Percentiles rank a stretch among this genome's conserved stretches.
phyloP scores from a whole-genome alignment of 2,329 filamentous ascomycete genomes.

The Scedosporium boydii region DNA sequence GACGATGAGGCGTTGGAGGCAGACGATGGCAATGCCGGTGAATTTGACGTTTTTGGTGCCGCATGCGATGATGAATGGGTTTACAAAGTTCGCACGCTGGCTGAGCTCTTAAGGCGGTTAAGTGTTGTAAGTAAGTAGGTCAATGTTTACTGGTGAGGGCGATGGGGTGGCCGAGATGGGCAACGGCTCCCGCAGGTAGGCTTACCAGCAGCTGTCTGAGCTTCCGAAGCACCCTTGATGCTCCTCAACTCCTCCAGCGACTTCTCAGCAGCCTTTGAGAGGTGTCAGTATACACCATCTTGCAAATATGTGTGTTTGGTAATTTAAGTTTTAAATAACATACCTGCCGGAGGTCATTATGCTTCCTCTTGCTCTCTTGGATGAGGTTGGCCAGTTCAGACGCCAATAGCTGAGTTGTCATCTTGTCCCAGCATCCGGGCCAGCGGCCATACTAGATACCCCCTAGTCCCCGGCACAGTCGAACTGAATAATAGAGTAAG shows the following conservation, averaged over 20 bases:
- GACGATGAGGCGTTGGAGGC: conserved; percentile 80
- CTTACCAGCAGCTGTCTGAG: conserved; percentile 62
- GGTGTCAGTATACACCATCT: not conserved
- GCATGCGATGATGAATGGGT: conserved; percentile 90
- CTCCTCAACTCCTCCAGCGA: conserved; percentile 82
- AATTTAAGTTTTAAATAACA: conserved; percentile 15
- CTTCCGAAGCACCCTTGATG: conserved; percentile 64
- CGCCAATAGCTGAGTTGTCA: conserved; percentile 85
- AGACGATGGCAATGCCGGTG: conserved; percentile 76
- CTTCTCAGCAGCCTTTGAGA: conserved; percentile 72
- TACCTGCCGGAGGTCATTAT: conserved; percentile 79
- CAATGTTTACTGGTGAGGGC: conserved; percentile 4
- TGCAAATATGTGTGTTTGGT: not conserved
- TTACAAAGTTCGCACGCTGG: conserved; percentile 73
- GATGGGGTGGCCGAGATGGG: conserved; percentile 10
- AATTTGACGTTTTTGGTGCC: conserved; percentile 84
- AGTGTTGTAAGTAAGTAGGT: not conserved
- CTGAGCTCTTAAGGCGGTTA: conserved; percentile 58
- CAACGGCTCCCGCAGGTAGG: conserved; percentile 14
- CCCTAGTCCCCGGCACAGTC: not conserved
- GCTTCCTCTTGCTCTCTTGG: conserved; percentile 92
- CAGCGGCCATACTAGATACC: not conserved
- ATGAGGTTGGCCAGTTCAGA: conserved; percentile 84
- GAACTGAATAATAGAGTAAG: not conserved
- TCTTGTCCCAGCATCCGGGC: conserved; percentile 33